phyloP scores from a whole-genome alignment of 352 stramenopile species.

The Pythium guiyangense region DNA sequence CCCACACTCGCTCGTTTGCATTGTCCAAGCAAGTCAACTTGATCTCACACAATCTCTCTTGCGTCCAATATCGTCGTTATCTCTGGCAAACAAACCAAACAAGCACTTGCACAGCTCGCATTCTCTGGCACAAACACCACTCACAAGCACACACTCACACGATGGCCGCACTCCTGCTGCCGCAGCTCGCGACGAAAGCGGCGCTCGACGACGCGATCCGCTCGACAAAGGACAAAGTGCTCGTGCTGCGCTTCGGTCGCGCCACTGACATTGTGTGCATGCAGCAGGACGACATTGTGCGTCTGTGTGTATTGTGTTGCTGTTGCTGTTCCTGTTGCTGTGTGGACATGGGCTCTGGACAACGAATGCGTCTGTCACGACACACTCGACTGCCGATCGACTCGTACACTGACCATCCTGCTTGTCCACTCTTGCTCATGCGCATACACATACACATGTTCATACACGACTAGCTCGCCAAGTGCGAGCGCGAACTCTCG shows the following conservation, averaged over 20 bases:
- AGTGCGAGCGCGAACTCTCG: too few species aligned
- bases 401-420: neutral
- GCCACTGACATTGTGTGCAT: conserved; percentile 63
- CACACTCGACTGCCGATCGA: neutral
- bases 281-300: conserved; percentile 83
- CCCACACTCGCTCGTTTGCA: too few species aligned
- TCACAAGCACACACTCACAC: neutral
- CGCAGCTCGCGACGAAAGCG: conserved; percentile 52
- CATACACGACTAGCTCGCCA: too few species aligned
- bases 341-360: too few species aligned
- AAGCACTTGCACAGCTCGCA: neutral
- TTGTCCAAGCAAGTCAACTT: too few species aligned
- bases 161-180: conserved; percentile 70
- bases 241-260: conserved; percentile 79
- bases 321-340: too few species aligned
- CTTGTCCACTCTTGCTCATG: too few species aligned
- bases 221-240: conserved; percentile 72
- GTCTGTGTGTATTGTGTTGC: conserved; percentile 1
- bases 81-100: neutral
- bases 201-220: conserved; percentile 77
- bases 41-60: too few species aligned
- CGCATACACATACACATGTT: too few species aligned
- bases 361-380: too few species aligned
- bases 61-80: neutral
- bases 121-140: conserved; percentile 8